Base-by-base conservation (phyloP, 1,139 yeast genomes). In the Hyphopichia pseudoburtonii region DNA sequence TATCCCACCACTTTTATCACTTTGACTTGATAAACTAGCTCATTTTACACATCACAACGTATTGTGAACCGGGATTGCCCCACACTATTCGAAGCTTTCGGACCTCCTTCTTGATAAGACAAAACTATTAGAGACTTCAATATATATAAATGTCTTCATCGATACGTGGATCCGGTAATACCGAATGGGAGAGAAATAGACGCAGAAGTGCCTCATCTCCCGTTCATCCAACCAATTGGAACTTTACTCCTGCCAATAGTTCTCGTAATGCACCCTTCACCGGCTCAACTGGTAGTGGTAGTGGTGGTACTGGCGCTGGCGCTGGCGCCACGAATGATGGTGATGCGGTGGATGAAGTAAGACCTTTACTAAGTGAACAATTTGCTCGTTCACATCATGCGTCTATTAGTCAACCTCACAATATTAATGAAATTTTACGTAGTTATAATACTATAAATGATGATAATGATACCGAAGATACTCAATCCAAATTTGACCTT, bases 401-500 rank as follows among this genome's bases (percentile, higher is more conserved):
- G 10, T 26, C 28, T 12, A 26, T 26, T 26, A 11, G 14, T 14
- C 28, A 26, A 5, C 17, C 28, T 12, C 28, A 26, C 15, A 16
- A 26, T 5, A 12, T 26, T 5, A 26, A 26, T 26, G 28, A 26
- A 7, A 8, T 26, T 6, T 12, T n/a, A n/a, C n/a, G 26, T 10
- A 23, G n/a, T 23, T 14, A 23, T 23, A 26, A 26, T n/a, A 8
- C 5, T 7, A 5, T 26, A 12, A 7, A 12, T 25, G 37, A 33
- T 15, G 37, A 33, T n/a, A 12, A 23, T n/a, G 37, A 37, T 28
- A 23, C 29, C 6, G 28, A 12, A 4, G 28, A 26, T 24, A 31
- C 35, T 6, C 37, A 31, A 17, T 35, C 37, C 9, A 35, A 35
- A 19, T 30, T 23, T 14, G 26, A 11, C 17, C 7, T 19, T 12